phyloP scores from a whole-genome alignment of 140 eudicot species.

The Flaveria floridana region DNA sequence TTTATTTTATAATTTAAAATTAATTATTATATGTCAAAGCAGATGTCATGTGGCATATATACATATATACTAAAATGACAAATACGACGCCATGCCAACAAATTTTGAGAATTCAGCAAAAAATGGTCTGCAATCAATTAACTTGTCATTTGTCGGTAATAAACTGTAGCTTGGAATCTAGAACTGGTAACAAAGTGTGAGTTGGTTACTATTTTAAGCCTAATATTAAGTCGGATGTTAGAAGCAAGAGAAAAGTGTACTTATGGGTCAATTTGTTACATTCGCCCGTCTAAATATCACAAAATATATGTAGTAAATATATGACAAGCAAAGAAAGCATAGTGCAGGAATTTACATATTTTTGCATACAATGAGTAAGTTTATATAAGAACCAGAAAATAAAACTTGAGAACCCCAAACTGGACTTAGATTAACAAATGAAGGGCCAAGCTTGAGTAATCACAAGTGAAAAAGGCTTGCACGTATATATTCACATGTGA shows the following conservation, averaged over 20 bases:
- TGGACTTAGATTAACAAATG: not conserved
- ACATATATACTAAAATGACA: not conserved
- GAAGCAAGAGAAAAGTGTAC: not conserved
- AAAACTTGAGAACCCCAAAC: not conserved
- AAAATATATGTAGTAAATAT: not conserved
- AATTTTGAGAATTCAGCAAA: not conserved
- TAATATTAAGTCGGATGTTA: not conserved
- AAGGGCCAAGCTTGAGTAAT: constrained; percentile 5
- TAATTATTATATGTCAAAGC: not conserved
- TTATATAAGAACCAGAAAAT: not conserved
- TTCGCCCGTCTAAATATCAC: not conserved
- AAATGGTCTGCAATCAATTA: not conserved
- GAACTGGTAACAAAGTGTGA: not conserved
- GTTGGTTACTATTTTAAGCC: not conserved
- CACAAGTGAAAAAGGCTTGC: not conserved
- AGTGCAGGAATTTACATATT: not conserved
- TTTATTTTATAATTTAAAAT: not conserved
- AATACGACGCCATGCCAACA: not conserved
- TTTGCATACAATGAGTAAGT: not conserved
- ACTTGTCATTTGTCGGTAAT: not conserved
- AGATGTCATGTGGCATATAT: not conserved
- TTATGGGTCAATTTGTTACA: not conserved
- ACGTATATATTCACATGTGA: not conserved
- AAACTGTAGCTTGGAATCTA: not conserved
- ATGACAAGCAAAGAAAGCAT: not conserved